These are phyloP conservation scores for Allomyces macrogynus DNA, from an alignment of 192 early-diverging fungal species.

Conservation along the genomic window DNA sequence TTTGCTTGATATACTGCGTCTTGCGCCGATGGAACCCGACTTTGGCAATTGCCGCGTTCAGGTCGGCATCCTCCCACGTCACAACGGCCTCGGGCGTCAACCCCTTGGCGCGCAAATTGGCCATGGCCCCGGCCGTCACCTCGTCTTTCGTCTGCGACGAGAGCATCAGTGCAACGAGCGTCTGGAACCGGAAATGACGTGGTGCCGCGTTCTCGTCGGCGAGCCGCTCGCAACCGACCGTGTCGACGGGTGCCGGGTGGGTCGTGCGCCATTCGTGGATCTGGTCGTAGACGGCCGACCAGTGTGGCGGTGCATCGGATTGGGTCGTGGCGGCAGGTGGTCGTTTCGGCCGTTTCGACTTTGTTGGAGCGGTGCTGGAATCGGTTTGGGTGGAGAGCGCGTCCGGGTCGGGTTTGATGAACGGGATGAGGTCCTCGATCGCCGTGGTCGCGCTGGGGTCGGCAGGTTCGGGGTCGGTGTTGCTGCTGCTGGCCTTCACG, in stretches of 20 bases:
- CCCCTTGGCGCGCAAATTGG: slow-evolving; percentile 41
- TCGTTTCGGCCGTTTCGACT: no score
- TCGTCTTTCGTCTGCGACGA: slow-evolving; percentile 89
- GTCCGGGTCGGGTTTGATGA: no score
- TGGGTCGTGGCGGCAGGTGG: no score
- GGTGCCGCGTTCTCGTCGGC: slow-evolving; percentile 15
- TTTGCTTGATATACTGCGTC: slow-evolving; percentile 51
- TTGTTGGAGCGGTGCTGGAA: no score
- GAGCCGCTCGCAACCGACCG: slow-evolving; percentile 64
- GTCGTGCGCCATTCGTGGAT: slow-evolving; percentile 46
- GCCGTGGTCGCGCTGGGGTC: no score
- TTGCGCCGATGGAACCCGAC: slow-evolving; percentile 87
- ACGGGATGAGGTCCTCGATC: no score
- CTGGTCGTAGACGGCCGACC: no score
- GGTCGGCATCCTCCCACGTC: slow-evolving; percentile 26
- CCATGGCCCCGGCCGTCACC: slow-evolving; percentile 57
- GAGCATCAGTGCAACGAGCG: slow-evolving; percentile 64
- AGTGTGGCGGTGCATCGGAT: no score
- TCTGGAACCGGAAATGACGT: slow-evolving; percentile 56
- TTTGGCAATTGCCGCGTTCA: slow-evolving; percentile 51
- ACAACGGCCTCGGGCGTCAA: slow-evolving; percentile 45
- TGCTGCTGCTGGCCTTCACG: no score
- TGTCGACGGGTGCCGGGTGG: slow-evolving; percentile 63
- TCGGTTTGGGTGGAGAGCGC: no score
- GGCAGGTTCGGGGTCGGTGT: no score